A percentile compares a stretch with the other conserved stretches of the same genome.
These are phyloP conservation scores for Cyberlindnera mrakii DNA, from an alignment of 805 yeast species.

Conservation along the genomic window DNA sequence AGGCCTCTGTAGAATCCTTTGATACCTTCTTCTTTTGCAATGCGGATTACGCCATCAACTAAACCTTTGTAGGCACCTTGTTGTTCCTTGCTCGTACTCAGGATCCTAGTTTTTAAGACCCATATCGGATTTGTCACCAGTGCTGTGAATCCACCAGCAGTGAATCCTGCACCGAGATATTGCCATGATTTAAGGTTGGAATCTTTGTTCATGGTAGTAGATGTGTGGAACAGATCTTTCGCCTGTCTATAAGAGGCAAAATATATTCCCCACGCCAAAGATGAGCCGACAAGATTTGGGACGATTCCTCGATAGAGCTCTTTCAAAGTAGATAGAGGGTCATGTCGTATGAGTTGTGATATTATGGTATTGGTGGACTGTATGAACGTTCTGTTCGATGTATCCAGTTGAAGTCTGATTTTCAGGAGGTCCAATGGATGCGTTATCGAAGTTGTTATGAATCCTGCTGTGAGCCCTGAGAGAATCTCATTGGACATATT, in stretches of 20 bases:
- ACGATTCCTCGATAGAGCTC: slow-evolving; percentile 19
- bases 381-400: slow-evolving; percentile 4
- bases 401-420: slow-evolving; percentile 68
- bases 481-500: slow-evolving; percentile 29
- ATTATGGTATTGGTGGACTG: slow-evolving; percentile 6
- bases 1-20: slow-evolving; percentile 68
- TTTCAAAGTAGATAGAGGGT: slow-evolving; percentile 12
- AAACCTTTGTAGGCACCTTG: slow-evolving; percentile 55
- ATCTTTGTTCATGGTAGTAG: slow-evolving; percentile 20
- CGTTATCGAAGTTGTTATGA: slow-evolving; percentile 67
- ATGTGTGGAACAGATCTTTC: slow-evolving; percentile 35
- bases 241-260: slow-evolving; percentile 68
- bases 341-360: slow-evolving; percentile 1
- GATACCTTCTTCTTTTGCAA: slow-evolving; percentile 51
- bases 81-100: slow-evolving; percentile 27
- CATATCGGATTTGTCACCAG: slow-evolving; percentile 86
- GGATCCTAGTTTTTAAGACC: slow-evolving; percentile 87
- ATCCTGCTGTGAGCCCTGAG: slow-evolving; percentile 79
- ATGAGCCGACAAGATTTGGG: slow-evolving; percentile 75
- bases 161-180: slow-evolving; percentile 49
- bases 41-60: slow-evolving; percentile 44
- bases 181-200: slow-evolving; percentile 34
- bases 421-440: slow-evolving; percentile 91
- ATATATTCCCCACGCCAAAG: slow-evolving; percentile 85
- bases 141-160: slow-evolving; percentile 74